Evolutionary conservation across 257 asterid species (phyloP).

Genomic region (Orobanche coerulescens): DNA sequence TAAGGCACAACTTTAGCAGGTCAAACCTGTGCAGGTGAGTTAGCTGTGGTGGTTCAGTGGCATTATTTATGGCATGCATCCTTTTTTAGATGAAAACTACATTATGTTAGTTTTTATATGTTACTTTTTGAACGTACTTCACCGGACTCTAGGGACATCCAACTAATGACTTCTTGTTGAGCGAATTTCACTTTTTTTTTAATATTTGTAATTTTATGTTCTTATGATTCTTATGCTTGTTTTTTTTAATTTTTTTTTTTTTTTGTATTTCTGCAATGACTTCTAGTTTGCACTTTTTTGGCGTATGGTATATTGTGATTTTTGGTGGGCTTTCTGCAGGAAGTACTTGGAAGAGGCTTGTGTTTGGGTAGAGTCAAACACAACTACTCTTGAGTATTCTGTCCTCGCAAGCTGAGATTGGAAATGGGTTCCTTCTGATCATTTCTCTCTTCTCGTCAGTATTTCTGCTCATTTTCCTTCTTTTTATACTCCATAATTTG

Average conservation of each 20-base stretch:
- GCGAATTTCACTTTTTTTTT: not conserved
- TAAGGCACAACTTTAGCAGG: constrained; percentile 72
- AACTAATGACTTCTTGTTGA: too few species aligned
- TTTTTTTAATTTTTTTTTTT: not conserved
- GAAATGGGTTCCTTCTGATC: constrained; percentile 72
- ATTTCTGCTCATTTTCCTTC: constrained; percentile 18
- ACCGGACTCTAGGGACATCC: too few species aligned
- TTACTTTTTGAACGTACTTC: too few species aligned
- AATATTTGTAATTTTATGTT: not conserved
- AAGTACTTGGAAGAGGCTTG: constrained; percentile 86
- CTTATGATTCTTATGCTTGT: too few species aligned
- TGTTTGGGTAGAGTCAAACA: constrained; percentile 91
- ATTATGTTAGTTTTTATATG: too few species aligned
- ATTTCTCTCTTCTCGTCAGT: constrained; percentile 78
- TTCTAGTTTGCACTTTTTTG: not conserved
- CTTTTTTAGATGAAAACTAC: not conserved
- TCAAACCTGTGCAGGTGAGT: constrained; percentile 77
- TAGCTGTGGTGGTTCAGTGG: constrained; percentile 1
- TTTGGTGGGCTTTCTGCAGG: constrained; percentile 43
- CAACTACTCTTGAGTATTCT: constrained; percentile 65
- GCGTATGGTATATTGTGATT: constrained; percentile 11
- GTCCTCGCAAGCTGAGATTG: constrained; percentile 90
- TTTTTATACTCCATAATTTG: not conserved
- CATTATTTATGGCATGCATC: not conserved
- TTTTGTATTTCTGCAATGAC: too few species aligned